A percentile compares a stretch with the other conserved stretches of the same genome.
Evolutionary conservation across 2,329 filamentous ascomycete genomes (phyloP).

Genomic region (Cyclaneusma minus): DNA sequence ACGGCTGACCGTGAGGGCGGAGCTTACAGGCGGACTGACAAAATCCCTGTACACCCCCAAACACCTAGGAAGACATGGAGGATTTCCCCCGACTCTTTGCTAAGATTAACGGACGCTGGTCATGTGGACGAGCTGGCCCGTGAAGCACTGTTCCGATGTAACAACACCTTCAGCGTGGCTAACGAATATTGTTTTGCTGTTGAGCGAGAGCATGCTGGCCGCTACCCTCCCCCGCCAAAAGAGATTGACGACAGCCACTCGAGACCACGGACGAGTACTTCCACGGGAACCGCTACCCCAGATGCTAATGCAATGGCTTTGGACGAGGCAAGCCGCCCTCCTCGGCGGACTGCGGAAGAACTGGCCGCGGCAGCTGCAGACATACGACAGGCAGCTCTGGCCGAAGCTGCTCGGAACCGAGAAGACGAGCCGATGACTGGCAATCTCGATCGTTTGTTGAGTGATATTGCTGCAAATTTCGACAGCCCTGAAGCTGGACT

Average conservation of each 20-base stretch:
- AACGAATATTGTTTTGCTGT: conserved; percentile 63
- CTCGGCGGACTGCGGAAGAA: conserved; percentile 2
- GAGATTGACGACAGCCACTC: conserved; percentile 29
- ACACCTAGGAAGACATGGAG: conserved; percentile 30
- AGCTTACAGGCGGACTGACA: conserved; percentile 47
- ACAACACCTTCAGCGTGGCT: conserved; percentile 44
- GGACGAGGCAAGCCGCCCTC: too few relatives aligned
- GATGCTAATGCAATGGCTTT: conserved; percentile 12
- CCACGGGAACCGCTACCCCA: conserved; percentile 12
- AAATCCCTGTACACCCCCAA: conserved; percentile 26
- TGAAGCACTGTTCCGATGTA: conserved; percentile 73
- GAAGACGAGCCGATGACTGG: conserved; percentile 23
- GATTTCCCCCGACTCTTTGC: conserved; percentile 30
- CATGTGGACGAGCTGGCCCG: conserved; percentile 47
- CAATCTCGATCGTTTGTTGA: conserved; percentile 26
- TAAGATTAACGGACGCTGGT: conserved; percentile 23
- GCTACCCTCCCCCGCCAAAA: conserved; percentile 50
- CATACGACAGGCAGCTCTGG: conserved; percentile 2
- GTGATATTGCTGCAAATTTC: too few relatives aligned
- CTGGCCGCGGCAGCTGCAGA: conserved; percentile 4
- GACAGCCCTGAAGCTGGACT: too few relatives aligned
- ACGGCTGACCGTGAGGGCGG: conserved; percentile 60
- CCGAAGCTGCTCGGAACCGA: conserved; percentile 7
- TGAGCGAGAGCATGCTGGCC: conserved; percentile 34
- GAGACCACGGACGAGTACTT: conserved; percentile 16